Evolutionary conservation across 257 asterid genomes (phyloP).

Genomic region (Coffea eugenioides): DNA sequence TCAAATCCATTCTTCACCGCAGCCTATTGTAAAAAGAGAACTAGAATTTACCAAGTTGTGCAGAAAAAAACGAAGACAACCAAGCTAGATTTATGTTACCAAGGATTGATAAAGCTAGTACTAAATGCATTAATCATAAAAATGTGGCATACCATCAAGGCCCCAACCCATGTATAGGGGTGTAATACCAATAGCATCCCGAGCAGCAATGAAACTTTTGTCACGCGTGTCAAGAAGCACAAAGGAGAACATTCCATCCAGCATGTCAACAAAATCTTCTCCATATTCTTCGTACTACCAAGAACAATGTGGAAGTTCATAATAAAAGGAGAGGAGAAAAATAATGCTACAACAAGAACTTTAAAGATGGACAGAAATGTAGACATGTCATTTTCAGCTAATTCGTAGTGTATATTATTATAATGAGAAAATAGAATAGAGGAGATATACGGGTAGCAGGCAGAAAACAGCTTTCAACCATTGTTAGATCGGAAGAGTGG

Average conservation of each 20-base stretch:
- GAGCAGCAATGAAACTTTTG: conserved; percentile 96
- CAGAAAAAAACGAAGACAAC: background rate
- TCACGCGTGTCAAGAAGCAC: conserved; percentile 98
- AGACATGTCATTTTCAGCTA: background rate
- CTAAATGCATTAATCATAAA: background rate
- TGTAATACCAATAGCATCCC: conserved; percentile 99
- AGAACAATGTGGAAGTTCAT: conserved; percentile 2
- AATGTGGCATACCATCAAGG: conserved; percentile 71
- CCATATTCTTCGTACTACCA: conserved; percentile 95
- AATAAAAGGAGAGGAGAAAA: background rate
- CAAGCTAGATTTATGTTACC: background rate
- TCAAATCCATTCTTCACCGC: background rate
- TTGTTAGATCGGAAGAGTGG: background rate
- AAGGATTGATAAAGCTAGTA: background rate
- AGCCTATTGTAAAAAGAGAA: background rate
- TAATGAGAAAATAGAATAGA: background rate
- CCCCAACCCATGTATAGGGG: conserved; percentile 99
- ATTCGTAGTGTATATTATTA: background rate
- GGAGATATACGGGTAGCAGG: background rate
- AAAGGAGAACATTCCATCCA: conserved; percentile 99
- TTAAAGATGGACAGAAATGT: background rate
- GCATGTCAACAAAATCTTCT: conserved; percentile 88
- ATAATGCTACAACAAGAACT: background rate
- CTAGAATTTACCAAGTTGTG: background rate
- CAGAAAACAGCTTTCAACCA: background rate